These are phyloP conservation scores for Hymenoscyphus linearis DNA, from an alignment of 2,329 filamentous ascomycete species.

Conservation along the genomic window DNA sequence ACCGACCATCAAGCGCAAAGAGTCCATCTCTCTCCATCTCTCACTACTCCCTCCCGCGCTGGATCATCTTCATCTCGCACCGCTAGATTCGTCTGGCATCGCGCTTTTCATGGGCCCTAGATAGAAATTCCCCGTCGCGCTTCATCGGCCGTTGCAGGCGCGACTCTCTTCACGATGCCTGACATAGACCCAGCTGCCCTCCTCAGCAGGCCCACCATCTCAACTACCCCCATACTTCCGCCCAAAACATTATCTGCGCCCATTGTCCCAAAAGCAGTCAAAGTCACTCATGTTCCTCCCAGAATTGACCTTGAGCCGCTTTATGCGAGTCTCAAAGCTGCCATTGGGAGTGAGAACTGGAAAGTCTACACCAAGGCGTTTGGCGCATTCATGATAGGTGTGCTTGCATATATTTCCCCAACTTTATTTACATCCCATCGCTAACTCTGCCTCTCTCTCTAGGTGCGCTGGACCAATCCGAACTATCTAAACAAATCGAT, in stretches of 20 bases:
- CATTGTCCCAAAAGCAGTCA: constrained; percentile 42
- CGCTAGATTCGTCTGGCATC: constrained; percentile 21
- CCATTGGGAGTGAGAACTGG: constrained; percentile 58
- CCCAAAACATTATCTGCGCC: constrained; percentile 53
- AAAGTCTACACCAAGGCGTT: constrained; percentile 57
- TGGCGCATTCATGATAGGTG: constrained; percentile 59
- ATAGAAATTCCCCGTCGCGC: constrained; percentile 22
- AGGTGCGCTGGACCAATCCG: constrained; percentile 60
- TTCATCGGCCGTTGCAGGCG: constrained; percentile 24
- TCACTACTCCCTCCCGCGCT: constrained; percentile 12
- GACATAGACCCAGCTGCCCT: constrained; percentile 67
- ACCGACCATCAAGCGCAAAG: constrained; percentile 8
- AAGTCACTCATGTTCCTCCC: constrained; percentile 58
- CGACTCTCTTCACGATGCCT: constrained; percentile 44
- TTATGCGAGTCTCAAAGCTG: constrained; percentile 55
- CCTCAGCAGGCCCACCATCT: constrained; percentile 54
- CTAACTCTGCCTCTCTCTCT: constrained; percentile 29
- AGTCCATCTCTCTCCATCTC: constrained; percentile 19
- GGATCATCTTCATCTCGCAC: constrained; percentile 22
- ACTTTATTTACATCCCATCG: constrained; percentile 2
- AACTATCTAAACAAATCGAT: constrained; percentile 55
- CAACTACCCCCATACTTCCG: constrained; percentile 54
- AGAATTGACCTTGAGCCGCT: constrained; percentile 64
- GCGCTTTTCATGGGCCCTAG: constrained; percentile 27
- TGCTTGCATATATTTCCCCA: constrained; percentile 13